Evolutionary conservation across 1,284 basidiomycete genomes (phyloP).

Genomic region (Tausonia pullulans): DNA sequence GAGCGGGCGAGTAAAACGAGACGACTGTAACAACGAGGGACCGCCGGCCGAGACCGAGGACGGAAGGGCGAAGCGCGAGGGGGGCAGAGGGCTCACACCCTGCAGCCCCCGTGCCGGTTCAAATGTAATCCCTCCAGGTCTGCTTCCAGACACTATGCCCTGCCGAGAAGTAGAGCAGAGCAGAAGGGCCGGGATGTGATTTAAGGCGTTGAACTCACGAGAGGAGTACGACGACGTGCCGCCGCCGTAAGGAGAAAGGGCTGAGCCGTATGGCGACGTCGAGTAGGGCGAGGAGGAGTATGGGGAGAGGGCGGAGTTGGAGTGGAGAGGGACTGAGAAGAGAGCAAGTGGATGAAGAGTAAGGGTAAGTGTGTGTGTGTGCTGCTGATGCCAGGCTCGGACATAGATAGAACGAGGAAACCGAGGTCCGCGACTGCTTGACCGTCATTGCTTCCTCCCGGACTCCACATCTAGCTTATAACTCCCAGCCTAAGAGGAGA

Average conservation of each 20-base stretch:
- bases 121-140: too few relatives aligned
- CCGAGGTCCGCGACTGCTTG: neutral
- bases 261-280: conserved; percentile 18
- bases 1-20: conserved; percentile 29
- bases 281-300: conserved; percentile 19
- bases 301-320: neutral
- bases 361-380: neutral
- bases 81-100: too few relatives aligned
- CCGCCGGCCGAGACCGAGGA: conserved; percentile 19
- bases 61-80: neutral
- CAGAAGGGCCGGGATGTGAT: too few relatives aligned
- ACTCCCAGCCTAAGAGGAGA: conserved; percentile 12
- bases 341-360: neutral
- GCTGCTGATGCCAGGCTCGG: neutral
- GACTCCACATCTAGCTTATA: neutral
- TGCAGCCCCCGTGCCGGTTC: too few relatives aligned
- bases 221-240: neutral
- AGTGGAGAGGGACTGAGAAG: neutral
- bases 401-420: neutral
- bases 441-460: neutral
- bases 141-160: too few relatives aligned
- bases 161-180: too few relatives aligned
- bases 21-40: conserved; percentile 24
- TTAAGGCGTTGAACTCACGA: neutral
- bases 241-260: conserved; percentile 16